These are phyloP conservation scores for Ceratobasidium sp. DNA, from an alignment of 1,284 basidiomycete genomes.

Conservation along the genomic window DNA sequence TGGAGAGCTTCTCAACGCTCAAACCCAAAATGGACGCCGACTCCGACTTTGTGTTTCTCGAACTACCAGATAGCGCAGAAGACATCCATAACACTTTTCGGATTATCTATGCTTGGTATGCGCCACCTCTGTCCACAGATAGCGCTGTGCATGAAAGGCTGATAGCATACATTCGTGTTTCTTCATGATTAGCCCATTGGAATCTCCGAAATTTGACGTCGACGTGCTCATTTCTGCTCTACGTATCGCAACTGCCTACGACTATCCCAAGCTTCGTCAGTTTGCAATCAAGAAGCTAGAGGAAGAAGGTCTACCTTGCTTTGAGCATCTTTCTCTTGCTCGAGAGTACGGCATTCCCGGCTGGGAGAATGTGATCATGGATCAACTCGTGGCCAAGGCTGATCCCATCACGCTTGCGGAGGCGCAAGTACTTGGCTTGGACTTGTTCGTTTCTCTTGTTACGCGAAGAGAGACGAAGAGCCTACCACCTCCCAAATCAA, in stretches of 20 bases:
- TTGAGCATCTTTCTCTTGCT: neutral
- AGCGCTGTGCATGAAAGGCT: too few species aligned
- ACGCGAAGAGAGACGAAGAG: constrained; percentile 3
- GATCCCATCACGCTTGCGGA: neutral
- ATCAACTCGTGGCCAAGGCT: neutral
- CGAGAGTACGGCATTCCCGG: neutral
- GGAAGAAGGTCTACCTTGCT: neutral
- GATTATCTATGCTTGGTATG: too few species aligned
- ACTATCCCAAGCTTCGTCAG: neutral
- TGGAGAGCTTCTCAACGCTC: too few species aligned
- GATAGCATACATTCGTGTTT: too few species aligned
- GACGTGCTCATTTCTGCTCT: constrained; percentile 1
- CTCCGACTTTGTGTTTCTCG: too few species aligned
- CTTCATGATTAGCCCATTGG: too few species aligned
- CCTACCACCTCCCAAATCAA: too few species aligned
- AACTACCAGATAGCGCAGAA: too few species aligned
- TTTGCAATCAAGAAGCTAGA: neutral
- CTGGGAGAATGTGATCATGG: constrained; percentile 1
- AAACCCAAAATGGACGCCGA: too few species aligned
- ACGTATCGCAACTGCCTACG: neutral
- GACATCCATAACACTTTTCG: too few species aligned
- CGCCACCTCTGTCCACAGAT: too few species aligned
- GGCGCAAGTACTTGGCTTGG: constrained; percentile 5
- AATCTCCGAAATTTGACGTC: too few species aligned
- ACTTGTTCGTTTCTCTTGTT: neutral